phyloP scores from a whole-genome alignment of 768 basidiomycete genomes.

The Russula griseocarnosa region DNA sequence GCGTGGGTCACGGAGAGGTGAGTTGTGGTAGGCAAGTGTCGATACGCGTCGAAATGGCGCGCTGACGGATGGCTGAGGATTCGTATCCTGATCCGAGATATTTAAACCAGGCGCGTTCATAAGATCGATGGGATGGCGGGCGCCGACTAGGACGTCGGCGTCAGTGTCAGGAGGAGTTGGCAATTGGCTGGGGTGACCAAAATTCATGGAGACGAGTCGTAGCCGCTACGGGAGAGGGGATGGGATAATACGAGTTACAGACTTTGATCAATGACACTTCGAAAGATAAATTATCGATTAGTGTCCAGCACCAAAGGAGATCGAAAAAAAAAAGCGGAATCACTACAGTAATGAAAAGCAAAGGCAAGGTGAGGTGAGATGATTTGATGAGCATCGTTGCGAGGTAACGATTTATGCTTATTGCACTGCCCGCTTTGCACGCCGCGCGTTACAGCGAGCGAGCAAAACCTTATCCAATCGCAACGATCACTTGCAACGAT shows the following conservation, averaged over 20 bases:
- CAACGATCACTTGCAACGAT: slow-evolving; percentile 36
- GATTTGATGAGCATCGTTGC: slow-evolving; percentile 13
- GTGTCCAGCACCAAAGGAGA: slow-evolving; percentile 18
- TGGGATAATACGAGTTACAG: not conserved
- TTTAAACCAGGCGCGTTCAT: slow-evolving; percentile 1
- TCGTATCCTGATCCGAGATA: slow-evolving; percentile 1
- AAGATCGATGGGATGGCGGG: slow-evolving; percentile 2
- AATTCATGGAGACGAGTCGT: slow-evolving; percentile 42
- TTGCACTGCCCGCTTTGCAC: not conserved
- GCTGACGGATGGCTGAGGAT: not conserved
- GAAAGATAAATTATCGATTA: not conserved
- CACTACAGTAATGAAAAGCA: too few relatives aligned
- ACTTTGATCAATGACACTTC: not conserved
- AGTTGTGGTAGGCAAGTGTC: slow-evolving; percentile 53
- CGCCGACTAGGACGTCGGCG: slow-evolving; percentile 23
- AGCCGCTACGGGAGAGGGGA: slow-evolving; percentile 31
- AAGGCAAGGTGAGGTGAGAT: not conserved
- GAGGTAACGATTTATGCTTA: not conserved
- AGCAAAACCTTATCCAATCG: not conserved
- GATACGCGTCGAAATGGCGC: slow-evolving; percentile 44
- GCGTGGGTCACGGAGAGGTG: slow-evolving; percentile 41
- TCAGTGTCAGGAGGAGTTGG: slow-evolving; percentile 41
- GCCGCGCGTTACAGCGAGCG: not conserved
- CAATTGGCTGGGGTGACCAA: slow-evolving; percentile 35
- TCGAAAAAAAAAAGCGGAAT: not conserved